phyloP scores from a whole-genome alignment of 78 protist genomes.

The Dictyostelium intermedium region DNA sequence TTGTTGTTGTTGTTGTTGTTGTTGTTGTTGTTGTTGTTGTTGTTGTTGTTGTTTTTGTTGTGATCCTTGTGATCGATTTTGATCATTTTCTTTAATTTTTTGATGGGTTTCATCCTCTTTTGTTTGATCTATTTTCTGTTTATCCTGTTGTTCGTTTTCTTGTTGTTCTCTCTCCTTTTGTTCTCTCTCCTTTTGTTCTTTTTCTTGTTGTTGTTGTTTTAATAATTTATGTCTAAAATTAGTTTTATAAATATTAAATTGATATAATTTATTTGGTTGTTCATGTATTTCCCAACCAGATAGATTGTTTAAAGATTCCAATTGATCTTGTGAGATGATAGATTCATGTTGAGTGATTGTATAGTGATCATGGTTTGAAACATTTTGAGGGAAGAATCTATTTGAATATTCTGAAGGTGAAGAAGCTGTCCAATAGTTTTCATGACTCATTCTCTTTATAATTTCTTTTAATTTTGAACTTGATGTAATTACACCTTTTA shows the following conservation, averaged over 20 bases:
- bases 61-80: not conserved
- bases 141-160: not conserved
- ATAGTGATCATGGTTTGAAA: not conserved
- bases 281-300: not conserved
- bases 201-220: not conserved
- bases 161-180: not conserved
- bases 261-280: not conserved
- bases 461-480: not conserved
- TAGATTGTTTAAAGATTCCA: not conserved
- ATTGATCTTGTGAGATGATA: not conserved
- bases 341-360: not conserved
- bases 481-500: not conserved
- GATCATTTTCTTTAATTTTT: not conserved
- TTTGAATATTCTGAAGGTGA: not conserved
- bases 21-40: not conserved
- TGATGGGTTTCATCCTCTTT: too few relatives aligned
- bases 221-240: not conserved
- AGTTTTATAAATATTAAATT: not conserved
- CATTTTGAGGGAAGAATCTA: not conserved
- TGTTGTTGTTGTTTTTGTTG: not conserved
- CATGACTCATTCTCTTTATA: not conserved
- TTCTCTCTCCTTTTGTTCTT: not conserved
- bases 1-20: not conserved
- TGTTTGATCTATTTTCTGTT: not conserved
- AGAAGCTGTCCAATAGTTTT: not conserved